Conservation (phyloP, 495 filamentous ascomycete species). For the Penicillium steckii region DNA sequence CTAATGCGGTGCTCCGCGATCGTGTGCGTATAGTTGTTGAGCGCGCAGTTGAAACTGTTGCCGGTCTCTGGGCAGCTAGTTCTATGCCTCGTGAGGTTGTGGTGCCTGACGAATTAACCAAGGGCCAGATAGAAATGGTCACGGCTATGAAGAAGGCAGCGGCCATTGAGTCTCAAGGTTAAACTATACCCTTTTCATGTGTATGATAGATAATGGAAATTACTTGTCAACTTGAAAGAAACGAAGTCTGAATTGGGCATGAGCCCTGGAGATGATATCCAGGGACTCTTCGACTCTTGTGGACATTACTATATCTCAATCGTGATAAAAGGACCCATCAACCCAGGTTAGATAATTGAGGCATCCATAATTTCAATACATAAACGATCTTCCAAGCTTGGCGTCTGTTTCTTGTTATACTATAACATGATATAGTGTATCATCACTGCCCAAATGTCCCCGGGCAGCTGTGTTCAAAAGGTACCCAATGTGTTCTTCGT, state of each 20-base stretch:
- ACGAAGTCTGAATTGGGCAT: background rate
- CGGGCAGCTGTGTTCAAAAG: no score
- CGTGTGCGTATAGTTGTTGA: constrained; percentile 87
- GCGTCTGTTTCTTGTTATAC: no score
- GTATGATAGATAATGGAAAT: constrained; percentile 22
- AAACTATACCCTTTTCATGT: constrained; percentile 9
- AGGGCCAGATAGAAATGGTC: constrained; percentile 10
- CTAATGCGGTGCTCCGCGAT: constrained; percentile 68
- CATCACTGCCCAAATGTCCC: no score
- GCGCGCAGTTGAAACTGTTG: constrained; percentile 85
- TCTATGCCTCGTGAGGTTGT: constrained; percentile 20
- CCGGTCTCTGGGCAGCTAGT: constrained; percentile 62
- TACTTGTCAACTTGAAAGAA: background rate
- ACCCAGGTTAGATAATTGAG: no score
- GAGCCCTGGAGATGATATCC: no score
- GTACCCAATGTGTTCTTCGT: no score
- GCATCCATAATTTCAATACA: no score
- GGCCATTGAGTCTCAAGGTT: constrained; percentile 29
- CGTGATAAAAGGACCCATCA: no score
- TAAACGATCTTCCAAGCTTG: no score
- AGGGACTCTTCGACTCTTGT: no score
- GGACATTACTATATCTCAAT: no score
- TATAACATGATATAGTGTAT: no score
- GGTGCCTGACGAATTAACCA: constrained; percentile 19
- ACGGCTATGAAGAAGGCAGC: constrained; percentile 18